A percentile compares a stretch with the other conserved stretches of the same genome.
Evolutionary conservation across 306 rosid species (phyloP).

Genomic region (Corylus heterophylla): DNA sequence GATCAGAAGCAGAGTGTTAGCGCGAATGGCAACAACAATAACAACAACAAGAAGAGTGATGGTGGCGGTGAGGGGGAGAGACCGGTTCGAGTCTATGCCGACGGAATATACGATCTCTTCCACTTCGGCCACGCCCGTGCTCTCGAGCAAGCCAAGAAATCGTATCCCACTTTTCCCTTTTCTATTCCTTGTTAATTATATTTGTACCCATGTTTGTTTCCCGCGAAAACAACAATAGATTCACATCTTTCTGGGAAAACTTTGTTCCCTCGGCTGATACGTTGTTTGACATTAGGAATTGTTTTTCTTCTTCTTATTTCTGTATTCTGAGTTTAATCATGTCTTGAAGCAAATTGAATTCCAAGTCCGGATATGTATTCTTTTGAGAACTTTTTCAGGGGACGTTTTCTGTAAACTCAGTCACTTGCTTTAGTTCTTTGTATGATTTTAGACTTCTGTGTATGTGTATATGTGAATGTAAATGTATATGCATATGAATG

Average conservation of each 20-base stretch:
- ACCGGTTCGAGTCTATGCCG: slow-evolving; percentile 85
- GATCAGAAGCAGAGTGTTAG: neutral
- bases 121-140: slow-evolving; percentile 99
- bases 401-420: neutral
- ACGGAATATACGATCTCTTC: slow-evolving; percentile 99
- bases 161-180: neutral
- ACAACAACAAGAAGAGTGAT: neutral
- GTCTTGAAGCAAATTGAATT: neutral
- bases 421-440: neutral
- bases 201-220: neutral
- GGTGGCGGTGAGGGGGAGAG: neutral
- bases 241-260: neutral
- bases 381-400: neutral
- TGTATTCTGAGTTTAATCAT: neutral
- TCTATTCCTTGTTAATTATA: too few species aligned
- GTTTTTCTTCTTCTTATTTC: neutral
- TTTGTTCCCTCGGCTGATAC: neutral
- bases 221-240: neutral
- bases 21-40: neutral
- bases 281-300: neutral
- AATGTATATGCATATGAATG: neutral
- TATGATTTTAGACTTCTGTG: too few species aligned
- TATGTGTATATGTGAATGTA: too few species aligned
- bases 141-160: slow-evolving; percentile 96
- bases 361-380: neutral